Conservation (phyloP, 1,284 basidiomycete species). For the Singerocomus inundabilis region DNA sequence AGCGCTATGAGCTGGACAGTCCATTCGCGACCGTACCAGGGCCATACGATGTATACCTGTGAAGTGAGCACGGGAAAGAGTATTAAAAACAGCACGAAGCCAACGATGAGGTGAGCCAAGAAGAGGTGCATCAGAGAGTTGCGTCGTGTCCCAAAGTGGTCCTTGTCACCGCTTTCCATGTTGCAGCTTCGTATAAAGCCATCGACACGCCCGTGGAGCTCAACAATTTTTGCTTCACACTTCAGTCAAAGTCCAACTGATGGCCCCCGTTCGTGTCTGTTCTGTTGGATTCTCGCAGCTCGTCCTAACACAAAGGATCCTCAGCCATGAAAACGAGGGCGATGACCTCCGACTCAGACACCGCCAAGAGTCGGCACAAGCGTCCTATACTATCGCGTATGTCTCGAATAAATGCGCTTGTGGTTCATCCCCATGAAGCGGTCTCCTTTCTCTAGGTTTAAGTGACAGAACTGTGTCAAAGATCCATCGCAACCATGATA, state of each 20-base stretch:
- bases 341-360: background rate
- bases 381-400: constrained; percentile 25
- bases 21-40: constrained; percentile 77
- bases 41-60: constrained; percentile 90
- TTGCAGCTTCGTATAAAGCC: constrained; percentile 10
- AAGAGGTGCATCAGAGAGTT: constrained; percentile 43
- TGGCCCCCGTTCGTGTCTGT: background rate
- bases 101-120: constrained; percentile 62
- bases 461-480: constrained; percentile 11
- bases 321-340: constrained; percentile 6
- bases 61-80: constrained; percentile 86
- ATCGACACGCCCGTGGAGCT: constrained; percentile 2
- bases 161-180: constrained; percentile 16
- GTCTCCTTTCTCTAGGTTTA: constrained; percentile 14
- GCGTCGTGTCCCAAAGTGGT: constrained; percentile 7
- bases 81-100: constrained; percentile 75
- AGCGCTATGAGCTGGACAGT: constrained; percentile 72
- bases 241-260: constrained; percentile 1
- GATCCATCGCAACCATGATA: constrained; percentile 1
- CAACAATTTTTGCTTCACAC: constrained; percentile 11
- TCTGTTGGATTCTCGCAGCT: background rate
- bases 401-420: constrained; percentile 4
- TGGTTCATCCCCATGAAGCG: background rate
- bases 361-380: background rate
- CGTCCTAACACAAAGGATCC: constrained; percentile 10